phyloP scores from a whole-genome alignment of 1,284 basidiomycete genomes.

The Fomitopsis schrenkii region DNA sequence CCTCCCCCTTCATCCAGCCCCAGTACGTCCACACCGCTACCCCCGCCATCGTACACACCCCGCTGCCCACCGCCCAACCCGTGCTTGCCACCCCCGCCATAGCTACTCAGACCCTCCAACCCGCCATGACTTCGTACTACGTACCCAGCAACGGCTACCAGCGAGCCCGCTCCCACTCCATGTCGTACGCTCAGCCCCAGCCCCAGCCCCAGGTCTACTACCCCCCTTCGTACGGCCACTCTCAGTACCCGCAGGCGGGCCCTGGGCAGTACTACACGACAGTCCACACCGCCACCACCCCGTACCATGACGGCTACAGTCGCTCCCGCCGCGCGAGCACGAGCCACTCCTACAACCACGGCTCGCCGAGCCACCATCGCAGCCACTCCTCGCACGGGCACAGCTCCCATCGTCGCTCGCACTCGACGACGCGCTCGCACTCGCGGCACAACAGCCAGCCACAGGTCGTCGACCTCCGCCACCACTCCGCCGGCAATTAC shows the following conservation, averaged over 20 bases:
- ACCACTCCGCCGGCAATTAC: background rate
- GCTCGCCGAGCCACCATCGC: conserved; percentile 12
- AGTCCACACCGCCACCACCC: conserved; percentile 7
- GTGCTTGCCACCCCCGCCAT: background rate
- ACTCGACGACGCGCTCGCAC: conserved; percentile 15
- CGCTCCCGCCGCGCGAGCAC: conserved; percentile 18
- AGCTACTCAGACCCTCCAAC: background rate
- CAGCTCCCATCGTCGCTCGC: conserved; percentile 16
- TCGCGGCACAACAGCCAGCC: conserved; percentile 5
- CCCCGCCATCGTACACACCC: background rate
- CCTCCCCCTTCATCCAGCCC: background rate
- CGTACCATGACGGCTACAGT: conserved; percentile 12
- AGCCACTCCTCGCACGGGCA: conserved; percentile 6
- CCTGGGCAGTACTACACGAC: conserved; percentile 7
- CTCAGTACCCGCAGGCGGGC: background rate
- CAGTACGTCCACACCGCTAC: background rate
- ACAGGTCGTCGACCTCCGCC: conserved; percentile 4
- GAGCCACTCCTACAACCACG: conserved; percentile 12
- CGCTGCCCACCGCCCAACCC: background rate
- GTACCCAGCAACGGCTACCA: conserved; percentile 1
- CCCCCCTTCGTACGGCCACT: background rate
- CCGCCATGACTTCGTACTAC: conserved; percentile 8
- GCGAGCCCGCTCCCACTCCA: conserved; percentile 9
- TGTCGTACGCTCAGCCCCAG: background rate
- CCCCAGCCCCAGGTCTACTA: conserved; percentile 7